Evolutionary conservation across 1,139 yeast genomes (phyloP).

Genomic region (Kurtzmaniella natalensis): DNA sequence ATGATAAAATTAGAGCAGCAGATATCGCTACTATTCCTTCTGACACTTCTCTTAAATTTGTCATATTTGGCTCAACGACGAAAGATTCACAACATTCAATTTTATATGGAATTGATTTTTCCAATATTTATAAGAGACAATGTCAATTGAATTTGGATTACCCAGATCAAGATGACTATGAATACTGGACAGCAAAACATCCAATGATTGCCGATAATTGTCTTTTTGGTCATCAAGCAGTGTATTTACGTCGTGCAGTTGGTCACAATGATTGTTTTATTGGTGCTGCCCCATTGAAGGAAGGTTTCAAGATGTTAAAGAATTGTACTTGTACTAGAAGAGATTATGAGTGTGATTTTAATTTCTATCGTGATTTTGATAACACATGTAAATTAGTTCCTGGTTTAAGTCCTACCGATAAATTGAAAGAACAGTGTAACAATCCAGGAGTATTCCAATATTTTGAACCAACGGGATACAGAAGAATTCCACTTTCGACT

Average conservation of each 20-base stretch:
- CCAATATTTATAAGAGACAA: slow-evolving; percentile 58
- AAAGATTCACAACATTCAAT: slow-evolving; percentile 16
- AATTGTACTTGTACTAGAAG: slow-evolving; percentile 83
- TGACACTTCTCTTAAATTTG: slow-evolving; percentile 77
- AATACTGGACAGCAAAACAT: slow-evolving; percentile 75
- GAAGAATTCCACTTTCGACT: slow-evolving; percentile 42
- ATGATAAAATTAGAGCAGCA: slow-evolving; percentile 48
- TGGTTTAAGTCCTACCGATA: slow-evolving; percentile 67
- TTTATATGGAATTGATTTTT: slow-evolving; percentile 65
- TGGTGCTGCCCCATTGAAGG: slow-evolving; percentile 68
- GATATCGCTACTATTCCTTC: slow-evolving; percentile 91
- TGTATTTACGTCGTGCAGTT: slow-evolving; percentile 66
- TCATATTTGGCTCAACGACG: slow-evolving; percentile 21
- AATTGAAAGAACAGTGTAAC: slow-evolving; percentile 55
- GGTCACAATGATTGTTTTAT: slow-evolving; percentile 68
- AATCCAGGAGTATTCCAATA: slow-evolving; percentile 53
- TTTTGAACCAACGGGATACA: slow-evolving; percentile 43
- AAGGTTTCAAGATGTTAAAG: slow-evolving; percentile 53
- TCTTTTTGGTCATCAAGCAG: slow-evolving; percentile 83
- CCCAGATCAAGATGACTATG: slow-evolving; percentile 67
- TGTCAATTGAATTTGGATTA: slow-evolving; percentile 64
- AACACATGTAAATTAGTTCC: slow-evolving; percentile 82
- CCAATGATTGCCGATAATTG: slow-evolving; percentile 62
- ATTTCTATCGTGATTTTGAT: slow-evolving; percentile 64
- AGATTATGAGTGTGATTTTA: slow-evolving; percentile 94